A percentile compares a stretch with the other conserved stretches of the same genome.
phyloP scores from a whole-genome alignment of 2,329 filamentous ascomycete genomes.

The Ceratocystis alfenasii region DNA sequence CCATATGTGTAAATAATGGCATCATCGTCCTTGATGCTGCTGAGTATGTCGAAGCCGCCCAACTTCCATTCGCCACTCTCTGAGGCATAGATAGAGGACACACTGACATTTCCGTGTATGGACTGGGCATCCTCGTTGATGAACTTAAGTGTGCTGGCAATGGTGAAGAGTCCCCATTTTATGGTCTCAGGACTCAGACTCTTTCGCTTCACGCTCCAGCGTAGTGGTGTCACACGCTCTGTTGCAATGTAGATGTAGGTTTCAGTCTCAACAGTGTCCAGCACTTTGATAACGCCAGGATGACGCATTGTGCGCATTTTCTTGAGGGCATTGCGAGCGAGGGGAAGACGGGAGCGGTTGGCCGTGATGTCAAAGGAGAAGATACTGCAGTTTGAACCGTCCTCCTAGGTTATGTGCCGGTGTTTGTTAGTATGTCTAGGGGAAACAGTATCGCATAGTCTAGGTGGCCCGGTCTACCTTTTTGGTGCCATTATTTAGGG shows the following conservation, averaged over 20 bases:
- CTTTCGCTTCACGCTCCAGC: conserved; percentile 82
- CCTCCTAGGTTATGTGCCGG: conserved; percentile 50
- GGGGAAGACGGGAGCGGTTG: conserved; percentile 67
- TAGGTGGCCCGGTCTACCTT: conserved; percentile 44
- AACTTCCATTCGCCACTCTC: conserved; percentile 98
- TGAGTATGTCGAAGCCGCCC: conserved; percentile 83
- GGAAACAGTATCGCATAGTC: neutral
- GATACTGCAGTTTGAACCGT: conserved; percentile 87
- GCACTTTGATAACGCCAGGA: conserved; percentile 83
- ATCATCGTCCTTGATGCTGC: conserved; percentile 91
- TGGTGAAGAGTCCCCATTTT: conserved; percentile 86
- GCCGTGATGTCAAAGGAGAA: conserved; percentile 85
- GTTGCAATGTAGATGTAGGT: conserved; percentile 93
- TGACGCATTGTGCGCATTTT: conserved; percentile 89
- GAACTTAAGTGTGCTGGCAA: conserved; percentile 88
- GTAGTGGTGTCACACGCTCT: conserved; percentile 73
- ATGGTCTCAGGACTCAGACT: conserved; percentile 82
- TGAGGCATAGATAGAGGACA: conserved; percentile 79
- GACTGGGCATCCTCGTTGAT: conserved; percentile 89
- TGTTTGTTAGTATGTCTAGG: neutral
- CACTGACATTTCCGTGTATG: conserved; percentile 76
- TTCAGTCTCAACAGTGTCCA: conserved; percentile 94
- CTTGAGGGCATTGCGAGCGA: conserved; percentile 86
- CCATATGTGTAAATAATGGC: conserved; percentile 89
- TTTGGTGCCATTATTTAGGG: conserved; percentile 86